phyloP scores from a whole-genome alignment of 2,329 filamentous ascomycete species.

The Penicillium paneum region DNA sequence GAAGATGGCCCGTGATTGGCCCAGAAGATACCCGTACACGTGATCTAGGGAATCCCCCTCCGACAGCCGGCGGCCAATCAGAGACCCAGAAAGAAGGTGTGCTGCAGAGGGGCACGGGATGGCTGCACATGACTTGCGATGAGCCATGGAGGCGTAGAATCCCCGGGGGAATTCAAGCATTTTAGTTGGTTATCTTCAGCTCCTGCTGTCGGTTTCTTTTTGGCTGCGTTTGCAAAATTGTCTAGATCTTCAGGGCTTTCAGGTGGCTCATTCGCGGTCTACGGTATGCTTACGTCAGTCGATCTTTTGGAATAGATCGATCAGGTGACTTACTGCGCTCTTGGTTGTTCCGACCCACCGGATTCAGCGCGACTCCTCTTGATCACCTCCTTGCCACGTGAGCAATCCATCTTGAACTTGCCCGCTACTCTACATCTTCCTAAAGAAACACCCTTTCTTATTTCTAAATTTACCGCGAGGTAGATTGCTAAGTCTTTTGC shows the following conservation, averaged over 20 bases:
- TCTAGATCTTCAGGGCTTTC: background rate
- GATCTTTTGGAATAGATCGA: slow-evolving; percentile 1
- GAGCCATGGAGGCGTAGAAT: slow-evolving; percentile 11
- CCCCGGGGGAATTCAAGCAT: slow-evolving; percentile 10
- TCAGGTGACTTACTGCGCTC: slow-evolving; percentile 36
- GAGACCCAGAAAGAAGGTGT: slow-evolving; percentile 6
- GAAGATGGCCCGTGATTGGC: slow-evolving; percentile 11
- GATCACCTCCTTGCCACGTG: slow-evolving; percentile 39
- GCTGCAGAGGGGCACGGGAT: slow-evolving; percentile 38
- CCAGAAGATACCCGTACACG: slow-evolving; percentile 16
- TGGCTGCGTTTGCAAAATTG: background rate
- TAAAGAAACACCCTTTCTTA: slow-evolving; percentile 30
- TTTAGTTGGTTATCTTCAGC: slow-evolving; percentile 10
- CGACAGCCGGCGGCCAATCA: slow-evolving; percentile 30
- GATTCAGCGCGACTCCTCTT: slow-evolving; percentile 19
- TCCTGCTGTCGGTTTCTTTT: background rate
- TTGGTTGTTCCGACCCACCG: slow-evolving; percentile 23
- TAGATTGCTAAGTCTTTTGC: slow-evolving; percentile 21
- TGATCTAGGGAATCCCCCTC: slow-evolving; percentile 28
- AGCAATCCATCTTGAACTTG: slow-evolving; percentile 38
- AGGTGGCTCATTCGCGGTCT: background rate
- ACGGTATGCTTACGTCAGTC: background rate
- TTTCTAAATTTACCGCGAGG: slow-evolving; percentile 26
- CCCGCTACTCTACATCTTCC: slow-evolving; percentile 29
- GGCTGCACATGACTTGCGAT: slow-evolving; percentile 35